A percentile compares a stretch with the other conserved stretches of the same genome.
phyloP scores from a whole-genome alignment of 169 alveolate species.

The Babesia microti region DNA sequence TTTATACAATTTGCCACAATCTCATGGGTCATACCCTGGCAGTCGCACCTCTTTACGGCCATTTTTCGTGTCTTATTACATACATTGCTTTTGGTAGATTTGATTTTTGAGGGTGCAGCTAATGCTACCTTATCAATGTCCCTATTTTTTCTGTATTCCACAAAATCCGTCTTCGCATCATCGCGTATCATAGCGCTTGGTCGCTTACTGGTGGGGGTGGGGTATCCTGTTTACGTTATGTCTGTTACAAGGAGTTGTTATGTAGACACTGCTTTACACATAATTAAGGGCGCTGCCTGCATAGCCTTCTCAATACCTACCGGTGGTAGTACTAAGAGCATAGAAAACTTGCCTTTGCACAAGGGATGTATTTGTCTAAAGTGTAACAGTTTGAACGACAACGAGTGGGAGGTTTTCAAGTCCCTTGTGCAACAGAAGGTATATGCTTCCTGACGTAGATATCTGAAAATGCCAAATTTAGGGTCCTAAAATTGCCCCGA shows the following conservation, averaged over 20 bases:
- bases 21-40: constrained; percentile 16
- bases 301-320: constrained; percentile 61
- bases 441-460: constrained; percentile 19
- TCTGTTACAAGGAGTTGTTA: constrained; percentile 38
- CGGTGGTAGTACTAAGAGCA: constrained; percentile 56
- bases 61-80: too few species aligned
- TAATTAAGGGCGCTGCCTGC: constrained; percentile 67
- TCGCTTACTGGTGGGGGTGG: too few species aligned
- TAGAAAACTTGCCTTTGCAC: constrained; percentile 20
- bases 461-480: constrained; percentile 43
- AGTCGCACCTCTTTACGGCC: constrained; percentile 30
- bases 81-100: too few species aligned
- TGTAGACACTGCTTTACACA: constrained; percentile 62
- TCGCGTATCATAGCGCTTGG: too few species aligned
- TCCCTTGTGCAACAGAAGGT: constrained; percentile 27
- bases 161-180: too few species aligned
- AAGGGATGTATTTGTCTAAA: neutral
- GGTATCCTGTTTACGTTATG: too few species aligned
- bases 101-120: too few species aligned
- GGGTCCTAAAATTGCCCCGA: constrained; percentile 42
- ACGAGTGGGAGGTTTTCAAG: constrained; percentile 28
- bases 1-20: constrained; percentile 30
- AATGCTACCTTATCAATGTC: too few species aligned
- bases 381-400: neutral
- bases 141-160: too few species aligned